Evolutionary conservation across 192 early-diverging fungal species (phyloP).

Genomic region (Backusella westeae): DNA sequence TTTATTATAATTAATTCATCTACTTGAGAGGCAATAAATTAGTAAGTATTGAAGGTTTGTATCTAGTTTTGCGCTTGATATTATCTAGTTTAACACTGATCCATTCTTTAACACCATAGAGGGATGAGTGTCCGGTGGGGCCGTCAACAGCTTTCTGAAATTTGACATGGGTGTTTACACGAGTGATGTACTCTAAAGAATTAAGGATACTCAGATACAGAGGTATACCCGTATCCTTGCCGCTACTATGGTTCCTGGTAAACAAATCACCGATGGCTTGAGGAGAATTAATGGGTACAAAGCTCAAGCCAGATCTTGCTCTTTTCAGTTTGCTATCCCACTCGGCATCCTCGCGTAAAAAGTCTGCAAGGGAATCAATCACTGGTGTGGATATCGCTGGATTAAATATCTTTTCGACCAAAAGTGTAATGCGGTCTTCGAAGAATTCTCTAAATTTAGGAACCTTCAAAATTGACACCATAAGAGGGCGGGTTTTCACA

Average conservation of each 20-base stretch:
- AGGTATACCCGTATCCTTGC: not conserved
- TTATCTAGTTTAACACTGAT: slow-evolving; percentile 12
- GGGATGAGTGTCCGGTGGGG: slow-evolving; percentile 13
- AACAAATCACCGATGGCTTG: not conserved
- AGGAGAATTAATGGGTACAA: not conserved
- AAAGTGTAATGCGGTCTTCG: not conserved
- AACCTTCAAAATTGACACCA: slow-evolving; percentile 14
- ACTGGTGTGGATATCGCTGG: not conserved
- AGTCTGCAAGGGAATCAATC: slow-evolving; percentile 18
- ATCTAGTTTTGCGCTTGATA: not conserved
- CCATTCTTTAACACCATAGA: slow-evolving; percentile 33
- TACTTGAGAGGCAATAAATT: not conserved
- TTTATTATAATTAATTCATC: not conserved
- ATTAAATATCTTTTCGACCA: slow-evolving; percentile 11
- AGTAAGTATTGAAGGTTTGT: not conserved
- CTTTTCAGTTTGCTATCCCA: slow-evolving; percentile 25
- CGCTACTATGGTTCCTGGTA: not conserved
- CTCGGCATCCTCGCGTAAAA: slow-evolving; percentile 23
- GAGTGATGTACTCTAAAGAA: slow-evolving; percentile 13
- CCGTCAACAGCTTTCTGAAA: slow-evolving; percentile 19
- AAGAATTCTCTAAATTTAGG: slow-evolving; percentile 13
- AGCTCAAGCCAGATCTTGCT: slow-evolving; percentile 8
- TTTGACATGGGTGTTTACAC: slow-evolving; percentile 12
- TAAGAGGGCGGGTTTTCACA: slow-evolving; percentile 12
- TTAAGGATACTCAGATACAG: not conserved